Evolutionary conservation across 345 rosid genomes (phyloP).

Genomic region (Jatropha curcas): DNA sequence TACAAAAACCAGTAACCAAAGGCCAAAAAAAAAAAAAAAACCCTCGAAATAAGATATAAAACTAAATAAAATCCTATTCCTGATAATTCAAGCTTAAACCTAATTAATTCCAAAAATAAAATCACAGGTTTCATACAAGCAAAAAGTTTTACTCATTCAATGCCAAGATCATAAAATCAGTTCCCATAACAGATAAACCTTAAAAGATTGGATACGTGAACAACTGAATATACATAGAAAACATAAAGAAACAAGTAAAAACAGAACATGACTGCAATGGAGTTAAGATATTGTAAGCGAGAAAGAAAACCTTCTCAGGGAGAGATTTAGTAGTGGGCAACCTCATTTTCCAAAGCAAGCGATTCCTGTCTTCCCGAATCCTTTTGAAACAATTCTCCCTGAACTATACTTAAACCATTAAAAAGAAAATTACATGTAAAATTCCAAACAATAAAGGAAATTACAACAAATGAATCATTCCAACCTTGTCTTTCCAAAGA

Average conservation of each 20-base stretch:
- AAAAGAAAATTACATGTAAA: neutral
- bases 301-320: constrained; percentile 45
- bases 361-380: constrained; percentile 68
- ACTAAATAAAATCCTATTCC: neutral
- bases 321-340: constrained; percentile 46
- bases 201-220: neutral
- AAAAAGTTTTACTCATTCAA: neutral
- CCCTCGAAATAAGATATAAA: neutral
- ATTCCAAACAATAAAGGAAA: neutral
- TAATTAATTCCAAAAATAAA: too few relatives aligned
- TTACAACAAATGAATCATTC: neutral
- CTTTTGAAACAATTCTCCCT: constrained; percentile 76
- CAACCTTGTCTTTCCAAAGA: constrained; percentile 65
- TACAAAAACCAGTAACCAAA: neutral
- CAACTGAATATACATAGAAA: neutral
- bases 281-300: neutral
- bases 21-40: too few relatives aligned
- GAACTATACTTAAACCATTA: constrained; percentile 35
- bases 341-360: constrained; percentile 82
- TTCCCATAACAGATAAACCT: neutral
- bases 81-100: neutral
- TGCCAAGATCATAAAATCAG: neutral
- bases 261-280: neutral
- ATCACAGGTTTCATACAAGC: neutral
- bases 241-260: neutral